These are phyloP conservation scores for Mycena kentingensis DNA, from an alignment of 768 basidiomycete species.

Conservation along the genomic window DNA sequence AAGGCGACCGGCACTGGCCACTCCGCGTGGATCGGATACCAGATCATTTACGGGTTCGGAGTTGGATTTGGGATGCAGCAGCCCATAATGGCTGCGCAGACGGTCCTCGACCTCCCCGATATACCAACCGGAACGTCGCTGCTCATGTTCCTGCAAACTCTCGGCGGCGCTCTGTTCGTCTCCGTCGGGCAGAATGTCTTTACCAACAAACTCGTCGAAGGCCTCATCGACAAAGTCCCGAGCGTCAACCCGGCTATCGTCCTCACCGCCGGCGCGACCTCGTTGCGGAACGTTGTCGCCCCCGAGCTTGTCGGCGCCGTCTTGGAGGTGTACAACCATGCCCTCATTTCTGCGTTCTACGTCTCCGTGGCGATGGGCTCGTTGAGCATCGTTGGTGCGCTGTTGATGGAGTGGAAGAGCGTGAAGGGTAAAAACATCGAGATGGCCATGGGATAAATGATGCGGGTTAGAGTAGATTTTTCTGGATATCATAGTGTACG, in stretches of 20 bases:
- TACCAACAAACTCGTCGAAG: background rate
- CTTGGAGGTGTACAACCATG: background rate
- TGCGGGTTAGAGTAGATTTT: background rate
- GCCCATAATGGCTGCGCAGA: slow-evolving; percentile 18
- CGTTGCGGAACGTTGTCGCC: background rate
- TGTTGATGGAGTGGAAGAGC: background rate
- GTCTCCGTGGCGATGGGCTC: background rate
- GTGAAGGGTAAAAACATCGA: background rate
- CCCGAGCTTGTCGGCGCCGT: background rate
- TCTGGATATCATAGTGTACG: no score
- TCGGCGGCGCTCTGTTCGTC: slow-evolving; percentile 16
- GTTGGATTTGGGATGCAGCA: slow-evolving; percentile 24
- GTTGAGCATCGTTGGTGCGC: background rate
- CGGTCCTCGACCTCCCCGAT: slow-evolving; percentile 8
- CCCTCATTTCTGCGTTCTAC: background rate
- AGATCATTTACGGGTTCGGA: slow-evolving; percentile 29
- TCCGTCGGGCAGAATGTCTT: slow-evolving; percentile 20
- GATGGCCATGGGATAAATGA: background rate
- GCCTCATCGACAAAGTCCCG: background rate
- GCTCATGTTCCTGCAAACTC: slow-evolving; percentile 19
- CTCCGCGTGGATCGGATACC: slow-evolving; percentile 20
- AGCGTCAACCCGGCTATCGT: background rate
- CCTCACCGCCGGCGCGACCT: background rate
- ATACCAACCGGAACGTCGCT: slow-evolving; percentile 11
- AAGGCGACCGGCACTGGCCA: slow-evolving; percentile 19